A percentile compares a stretch with the other conserved stretches of the same genome.
Conservation (phyloP, 176 grass and related monocot genomes). For the Carex pumila region DNA sequence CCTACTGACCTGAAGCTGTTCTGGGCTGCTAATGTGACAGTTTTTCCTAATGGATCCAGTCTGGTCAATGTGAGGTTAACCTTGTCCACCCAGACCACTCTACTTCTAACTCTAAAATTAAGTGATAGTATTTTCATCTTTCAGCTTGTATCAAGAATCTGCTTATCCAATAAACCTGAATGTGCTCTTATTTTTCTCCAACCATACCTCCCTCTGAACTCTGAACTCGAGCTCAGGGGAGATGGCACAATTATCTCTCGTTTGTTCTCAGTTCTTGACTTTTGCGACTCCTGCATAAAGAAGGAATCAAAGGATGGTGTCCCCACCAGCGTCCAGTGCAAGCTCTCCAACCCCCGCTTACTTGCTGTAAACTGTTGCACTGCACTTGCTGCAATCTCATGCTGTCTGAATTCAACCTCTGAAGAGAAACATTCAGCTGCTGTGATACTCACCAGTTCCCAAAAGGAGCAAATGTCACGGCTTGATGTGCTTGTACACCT, state of each 20-base stretch:
- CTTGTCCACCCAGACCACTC: neutral
- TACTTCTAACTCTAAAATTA: conserved; percentile 15
- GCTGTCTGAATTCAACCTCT: conserved; percentile 19
- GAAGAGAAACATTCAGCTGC: conserved; percentile 18
- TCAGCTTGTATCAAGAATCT: conserved; percentile 89
- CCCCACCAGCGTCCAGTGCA: conserved; percentile 47
- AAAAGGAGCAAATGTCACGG: conserved; percentile 23
- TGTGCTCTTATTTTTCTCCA: conserved; percentile 36
- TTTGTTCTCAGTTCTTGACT: conserved; percentile 64
- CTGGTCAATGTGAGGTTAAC: too few species aligned
- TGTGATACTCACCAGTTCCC: conserved; percentile 18
- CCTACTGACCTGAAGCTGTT: neutral
- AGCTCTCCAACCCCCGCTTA: conserved; percentile 63
- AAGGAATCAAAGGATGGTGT: conserved; percentile 56
- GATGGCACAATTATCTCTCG: conserved; percentile 78
- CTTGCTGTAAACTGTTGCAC: conserved; percentile 23
- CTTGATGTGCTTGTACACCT: conserved; percentile 12
- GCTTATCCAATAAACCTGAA: conserved; percentile 44
- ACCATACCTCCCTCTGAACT: conserved; percentile 38
- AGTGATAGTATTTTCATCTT: conserved; percentile 26
- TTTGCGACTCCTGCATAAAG: conserved; percentile 73
- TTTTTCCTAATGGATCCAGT: neutral
- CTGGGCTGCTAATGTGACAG: neutral
- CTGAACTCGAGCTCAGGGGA: conserved; percentile 45
- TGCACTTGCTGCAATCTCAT: conserved; percentile 24